A percentile compares a stretch with the other conserved stretches of the same genome.
These are phyloP conservation scores for Monosporascus cannonballus DNA, from an alignment of 2,329 filamentous ascomycete species.

Conservation along the genomic window DNA sequence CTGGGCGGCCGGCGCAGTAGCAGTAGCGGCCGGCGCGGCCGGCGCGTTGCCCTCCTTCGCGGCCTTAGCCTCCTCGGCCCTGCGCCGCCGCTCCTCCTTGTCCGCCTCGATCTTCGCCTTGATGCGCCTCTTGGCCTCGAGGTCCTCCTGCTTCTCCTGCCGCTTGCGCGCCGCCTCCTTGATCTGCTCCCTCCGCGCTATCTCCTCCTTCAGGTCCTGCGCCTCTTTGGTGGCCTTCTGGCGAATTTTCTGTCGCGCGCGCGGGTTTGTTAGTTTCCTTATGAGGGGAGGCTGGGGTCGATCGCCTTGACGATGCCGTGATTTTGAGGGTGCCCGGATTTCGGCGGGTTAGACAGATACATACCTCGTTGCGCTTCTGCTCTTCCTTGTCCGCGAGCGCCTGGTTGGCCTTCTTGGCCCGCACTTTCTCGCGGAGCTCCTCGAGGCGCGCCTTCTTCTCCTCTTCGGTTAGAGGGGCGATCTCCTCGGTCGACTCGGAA, in stretches of 20 bases:
- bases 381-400: conserved; percentile 72
- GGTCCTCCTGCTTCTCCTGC: conserved; percentile 79
- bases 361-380: conserved; percentile 77
- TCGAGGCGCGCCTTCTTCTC: conserved; percentile 78
- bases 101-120: conserved; percentile 92
- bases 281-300: background rate
- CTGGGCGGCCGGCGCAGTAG: conserved; percentile 40
- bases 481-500: conserved; percentile 85
- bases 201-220: conserved; percentile 84
- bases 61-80: conserved; percentile 81
- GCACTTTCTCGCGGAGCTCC: conserved; percentile 66
- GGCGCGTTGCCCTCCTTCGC: conserved; percentile 67
- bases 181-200: conserved; percentile 81
- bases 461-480: conserved; percentile 84
- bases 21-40: conserved; percentile 30
- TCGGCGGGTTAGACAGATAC: background rate
- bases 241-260: conserved; percentile 53
- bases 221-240: conserved; percentile 84
- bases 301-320: background rate
- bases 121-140: conserved; percentile 81
- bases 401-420: conserved; percentile 64
- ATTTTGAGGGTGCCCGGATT: background rate
- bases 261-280: conserved; percentile 6
- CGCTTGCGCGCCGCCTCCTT: conserved; percentile 85
- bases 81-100: conserved; percentile 80